Evolutionary conservation across 2,329 filamentous ascomycete species (phyloP).

Genomic region (Neofusicoccum umdonicola): DNA sequence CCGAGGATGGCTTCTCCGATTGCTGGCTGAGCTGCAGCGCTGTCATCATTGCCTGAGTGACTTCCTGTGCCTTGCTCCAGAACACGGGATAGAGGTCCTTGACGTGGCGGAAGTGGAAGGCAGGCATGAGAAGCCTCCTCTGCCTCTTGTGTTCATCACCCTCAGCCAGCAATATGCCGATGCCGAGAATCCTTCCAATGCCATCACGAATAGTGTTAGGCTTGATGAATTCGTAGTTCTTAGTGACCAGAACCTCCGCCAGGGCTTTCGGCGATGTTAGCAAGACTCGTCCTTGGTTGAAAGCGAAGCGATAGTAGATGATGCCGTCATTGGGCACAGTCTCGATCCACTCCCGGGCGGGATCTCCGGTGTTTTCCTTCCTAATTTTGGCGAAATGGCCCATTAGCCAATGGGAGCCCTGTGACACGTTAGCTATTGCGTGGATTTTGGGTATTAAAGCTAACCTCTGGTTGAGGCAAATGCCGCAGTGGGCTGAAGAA

Average conservation of each 20-base stretch:
- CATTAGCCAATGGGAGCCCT: constrained; percentile 35
- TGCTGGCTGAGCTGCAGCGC: constrained; percentile 25
- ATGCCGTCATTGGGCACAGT: constrained; percentile 56
- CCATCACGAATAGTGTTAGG: constrained; percentile 47
- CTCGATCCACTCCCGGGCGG: constrained; percentile 51
- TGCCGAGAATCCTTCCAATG: constrained; percentile 64
- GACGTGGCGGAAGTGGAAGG: constrained; percentile 51
- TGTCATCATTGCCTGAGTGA: constrained; percentile 35
- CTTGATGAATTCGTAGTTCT: constrained; percentile 53
- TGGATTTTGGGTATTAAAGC: constrained; percentile 24
- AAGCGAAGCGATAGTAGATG: constrained; percentile 50
- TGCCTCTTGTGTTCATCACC: constrained; percentile 85
- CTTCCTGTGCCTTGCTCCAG: constrained; percentile 48
- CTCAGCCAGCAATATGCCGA: constrained; percentile 76
- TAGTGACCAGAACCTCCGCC: constrained; percentile 49
- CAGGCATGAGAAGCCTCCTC: constrained; percentile 48
- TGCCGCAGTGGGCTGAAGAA: constrained; percentile 59
- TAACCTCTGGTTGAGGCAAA: constrained; percentile 46
- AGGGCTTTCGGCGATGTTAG: constrained; percentile 48
- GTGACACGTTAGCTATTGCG: background rate
- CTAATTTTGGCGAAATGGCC: constrained; percentile 46
- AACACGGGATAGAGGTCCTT: constrained; percentile 51
- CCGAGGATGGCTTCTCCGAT: constrained; percentile 26
- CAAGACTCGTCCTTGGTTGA: constrained; percentile 47
- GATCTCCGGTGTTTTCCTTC: constrained; percentile 43